phyloP scores from a whole-genome alignment of 2,329 filamentous ascomycete species.

The Zelopaecilomyces penicillatus region DNA sequence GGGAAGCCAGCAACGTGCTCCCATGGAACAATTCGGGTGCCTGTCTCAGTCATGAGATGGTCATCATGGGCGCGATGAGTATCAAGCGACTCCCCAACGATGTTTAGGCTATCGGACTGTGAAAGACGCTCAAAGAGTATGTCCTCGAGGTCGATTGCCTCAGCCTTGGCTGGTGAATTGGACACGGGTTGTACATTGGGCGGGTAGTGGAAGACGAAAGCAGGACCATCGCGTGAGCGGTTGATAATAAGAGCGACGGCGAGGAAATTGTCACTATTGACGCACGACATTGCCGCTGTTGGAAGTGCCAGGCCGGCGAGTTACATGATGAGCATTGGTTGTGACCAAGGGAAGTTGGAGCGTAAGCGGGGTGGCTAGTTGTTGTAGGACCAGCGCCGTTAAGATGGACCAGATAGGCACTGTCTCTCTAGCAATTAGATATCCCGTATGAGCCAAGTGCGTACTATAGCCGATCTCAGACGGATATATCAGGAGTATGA shows the following conservation, averaged over 20 bases:
- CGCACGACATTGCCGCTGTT: conserved; percentile 36
- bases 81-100: conserved; percentile 30
- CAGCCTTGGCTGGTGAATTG: conserved; percentile 25
- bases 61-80: conserved; percentile 45
- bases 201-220: conserved; percentile 85
- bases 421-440: too few relatives aligned
- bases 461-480: too few relatives aligned
- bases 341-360: too few relatives aligned
- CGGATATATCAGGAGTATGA: too few relatives aligned
- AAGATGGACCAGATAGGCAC: too few relatives aligned
- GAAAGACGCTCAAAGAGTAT: conserved; percentile 39
- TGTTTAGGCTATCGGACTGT: conserved; percentile 25
- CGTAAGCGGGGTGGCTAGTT: too few relatives aligned
- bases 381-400: too few relatives aligned
- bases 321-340: conserved; percentile 3
- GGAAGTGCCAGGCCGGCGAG: conserved; percentile 14
- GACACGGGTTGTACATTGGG: conserved; percentile 38
- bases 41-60: conserved; percentile 46
- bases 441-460: too few relatives aligned
- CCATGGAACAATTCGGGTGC: conserved; percentile 56
- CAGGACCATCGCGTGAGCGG: conserved; percentile 68
- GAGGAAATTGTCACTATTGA: conserved; percentile 49
- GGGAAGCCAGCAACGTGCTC: conserved; percentile 66
- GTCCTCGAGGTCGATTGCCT: conserved; percentile 40
- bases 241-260: conserved; percentile 68